These are phyloP conservation scores for Saprolegnia parasitica DNA, from an alignment of 352 stramenopile genomes.

Conservation along the genomic window DNA sequence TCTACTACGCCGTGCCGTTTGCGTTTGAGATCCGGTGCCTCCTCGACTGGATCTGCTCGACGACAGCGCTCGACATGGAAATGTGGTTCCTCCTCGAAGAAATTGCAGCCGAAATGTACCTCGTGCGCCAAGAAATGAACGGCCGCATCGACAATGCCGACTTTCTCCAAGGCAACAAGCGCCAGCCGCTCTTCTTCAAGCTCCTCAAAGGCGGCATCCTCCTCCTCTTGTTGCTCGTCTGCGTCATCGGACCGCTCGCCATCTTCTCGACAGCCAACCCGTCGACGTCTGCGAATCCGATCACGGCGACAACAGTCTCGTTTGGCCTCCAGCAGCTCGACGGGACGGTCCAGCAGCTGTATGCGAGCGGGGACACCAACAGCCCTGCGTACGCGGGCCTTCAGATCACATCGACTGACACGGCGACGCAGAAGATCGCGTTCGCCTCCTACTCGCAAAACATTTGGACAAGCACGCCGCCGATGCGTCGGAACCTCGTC, in stretches of 20 bases:
- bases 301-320: slow-evolving; percentile 52
- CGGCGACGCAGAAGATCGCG: slow-evolving; percentile 64
- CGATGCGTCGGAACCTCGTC: slow-evolving; percentile 61
- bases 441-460: slow-evolving; percentile 75
- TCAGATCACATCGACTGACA: slow-evolving; percentile 54
- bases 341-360: slow-evolving; percentile 70
- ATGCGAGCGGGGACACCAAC: slow-evolving; percentile 71
- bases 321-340: slow-evolving; percentile 72
- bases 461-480: slow-evolving; percentile 65
- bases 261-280: slow-evolving; percentile 85
- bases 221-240: slow-evolving; percentile 71
- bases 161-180: slow-evolving; percentile 70
- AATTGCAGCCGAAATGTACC: slow-evolving; percentile 67
- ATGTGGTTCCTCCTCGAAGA: slow-evolving; percentile 84
- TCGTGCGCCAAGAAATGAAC: slow-evolving; percentile 77
- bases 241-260: slow-evolving; percentile 65
- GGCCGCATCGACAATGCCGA: slow-evolving; percentile 56
- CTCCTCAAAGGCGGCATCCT: slow-evolving; percentile 67
- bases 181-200: slow-evolving; percentile 60
- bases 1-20: slow-evolving; percentile 76
- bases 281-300: slow-evolving; percentile 62
- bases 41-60: slow-evolving; percentile 83
- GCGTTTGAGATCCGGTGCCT: slow-evolving; percentile 85
- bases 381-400: slow-evolving; percentile 53
- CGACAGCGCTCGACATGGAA: slow-evolving; percentile 70